These are phyloP conservation scores for Vitis rupestris DNA, from an alignment of 164 flowering plant species.

Conservation along the genomic window DNA sequence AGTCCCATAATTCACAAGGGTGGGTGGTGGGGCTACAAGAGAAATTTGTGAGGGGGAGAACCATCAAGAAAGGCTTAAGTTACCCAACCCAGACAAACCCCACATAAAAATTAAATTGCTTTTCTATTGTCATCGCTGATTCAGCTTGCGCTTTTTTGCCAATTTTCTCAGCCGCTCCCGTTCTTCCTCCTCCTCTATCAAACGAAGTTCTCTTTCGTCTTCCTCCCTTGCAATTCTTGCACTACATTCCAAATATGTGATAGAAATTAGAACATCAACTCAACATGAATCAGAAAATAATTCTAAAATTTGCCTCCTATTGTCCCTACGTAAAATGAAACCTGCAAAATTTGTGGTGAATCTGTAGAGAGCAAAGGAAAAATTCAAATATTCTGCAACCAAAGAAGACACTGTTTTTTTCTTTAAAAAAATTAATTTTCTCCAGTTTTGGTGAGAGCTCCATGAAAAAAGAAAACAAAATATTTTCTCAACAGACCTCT, in stretches of 20 bases:
- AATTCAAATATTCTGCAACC: too few species aligned
- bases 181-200: conserved; percentile 80
- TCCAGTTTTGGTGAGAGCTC: neutral
- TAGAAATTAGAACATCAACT: neutral
- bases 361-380: too few species aligned
- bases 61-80: too few species aligned
- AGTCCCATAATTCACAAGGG: neutral
- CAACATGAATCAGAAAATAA: neutral
- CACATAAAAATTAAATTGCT: too few species aligned
- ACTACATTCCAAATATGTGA: conserved; percentile 35
- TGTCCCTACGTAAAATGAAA: too few species aligned
- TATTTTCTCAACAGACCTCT: neutral
- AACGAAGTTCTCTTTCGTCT: conserved; percentile 63
- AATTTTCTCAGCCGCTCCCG: conserved; percentile 50
- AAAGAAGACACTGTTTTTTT: too few species aligned
- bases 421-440: too few species aligned
- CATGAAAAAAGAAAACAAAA: neutral
- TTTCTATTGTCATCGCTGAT: conserved; percentile 18
- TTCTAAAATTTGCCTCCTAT: too few species aligned
- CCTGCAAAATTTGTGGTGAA: neutral
- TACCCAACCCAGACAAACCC: too few species aligned
- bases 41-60: too few species aligned
- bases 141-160: conserved; percentile 61
- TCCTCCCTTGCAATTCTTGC: conserved; percentile 62
- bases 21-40: too few species aligned